Evolutionary conservation across 345 rosid species (phyloP).

Genomic region (Aurinia saxatilis): DNA sequence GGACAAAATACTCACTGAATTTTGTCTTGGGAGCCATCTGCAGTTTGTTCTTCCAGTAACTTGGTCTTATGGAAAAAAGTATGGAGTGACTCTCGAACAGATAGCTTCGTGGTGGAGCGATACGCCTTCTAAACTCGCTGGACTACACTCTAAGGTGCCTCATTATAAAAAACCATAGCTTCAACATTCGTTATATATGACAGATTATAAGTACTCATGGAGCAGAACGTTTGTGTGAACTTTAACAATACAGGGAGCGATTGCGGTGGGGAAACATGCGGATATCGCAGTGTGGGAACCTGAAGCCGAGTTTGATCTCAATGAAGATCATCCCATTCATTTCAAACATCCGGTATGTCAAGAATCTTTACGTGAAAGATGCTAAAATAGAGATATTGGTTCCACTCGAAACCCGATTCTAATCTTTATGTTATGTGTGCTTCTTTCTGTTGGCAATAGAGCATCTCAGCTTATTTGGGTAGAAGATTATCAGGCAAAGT

Average conservation of each 20-base stretch:
- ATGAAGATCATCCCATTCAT: conserved; percentile 53
- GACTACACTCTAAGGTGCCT: conserved; percentile 57
- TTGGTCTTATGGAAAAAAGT: conserved; percentile 72
- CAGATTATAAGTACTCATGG: not conserved
- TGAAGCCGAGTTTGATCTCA: conserved; percentile 51
- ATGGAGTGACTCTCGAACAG: conserved; percentile 68
- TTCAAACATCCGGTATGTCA: conserved; percentile 68
- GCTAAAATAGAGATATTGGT: not conserved
- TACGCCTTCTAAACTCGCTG: conserved; percentile 81
- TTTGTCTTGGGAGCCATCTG: conserved; percentile 30
- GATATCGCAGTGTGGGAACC: conserved; percentile 89
- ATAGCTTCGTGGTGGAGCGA: conserved; percentile 86
- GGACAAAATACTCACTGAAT: conserved; percentile 12
- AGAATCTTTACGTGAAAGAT: not conserved
- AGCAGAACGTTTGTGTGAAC: not conserved
- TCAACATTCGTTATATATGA: not conserved
- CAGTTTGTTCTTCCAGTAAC: conserved; percentile 95
- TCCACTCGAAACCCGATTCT: not conserved
- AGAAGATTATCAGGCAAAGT: conserved; percentile 72
- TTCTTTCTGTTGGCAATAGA: conserved; percentile 32
- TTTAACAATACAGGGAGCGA: conserved; percentile 48
- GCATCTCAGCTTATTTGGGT: conserved; percentile 82
- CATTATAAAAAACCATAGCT: not conserved
- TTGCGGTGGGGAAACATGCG: conserved; percentile 70
- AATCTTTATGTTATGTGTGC: not conserved